Evolutionary conservation across 345 rosid genomes (phyloP).

Genomic region (Bruguiera sexangula): DNA sequence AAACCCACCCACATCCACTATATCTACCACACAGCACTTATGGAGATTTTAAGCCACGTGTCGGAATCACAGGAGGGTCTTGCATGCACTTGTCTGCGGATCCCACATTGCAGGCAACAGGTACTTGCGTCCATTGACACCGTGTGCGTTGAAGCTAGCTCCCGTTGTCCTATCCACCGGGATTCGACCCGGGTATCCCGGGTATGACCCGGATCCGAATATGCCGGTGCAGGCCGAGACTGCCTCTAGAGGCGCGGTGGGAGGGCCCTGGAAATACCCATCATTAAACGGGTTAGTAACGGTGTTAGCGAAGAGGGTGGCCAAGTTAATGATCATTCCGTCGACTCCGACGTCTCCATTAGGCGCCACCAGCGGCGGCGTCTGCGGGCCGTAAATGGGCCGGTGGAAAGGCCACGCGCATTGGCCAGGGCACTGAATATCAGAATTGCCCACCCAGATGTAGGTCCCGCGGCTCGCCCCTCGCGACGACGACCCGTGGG

Average conservation of each 20-base stretch:
- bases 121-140: constrained; percentile 64
- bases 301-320: constrained; percentile 73
- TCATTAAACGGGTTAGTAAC: constrained; percentile 70
- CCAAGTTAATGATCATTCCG: constrained; percentile 85
- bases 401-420: constrained; percentile 99
- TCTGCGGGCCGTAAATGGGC: constrained; percentile 84
- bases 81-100: constrained; percentile 61
- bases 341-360: constrained; percentile 91
- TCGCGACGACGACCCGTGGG: constrained; percentile 46
- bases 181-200: constrained; percentile 71
- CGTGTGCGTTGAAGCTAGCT: constrained; percentile 75
- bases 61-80: constrained; percentile 9
- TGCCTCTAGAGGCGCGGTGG: constrained; percentile 69
- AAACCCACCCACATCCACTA: too few relatives aligned
- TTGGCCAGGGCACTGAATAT: constrained; percentile 76
- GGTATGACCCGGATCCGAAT: constrained; percentile 82
- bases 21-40: not conserved
- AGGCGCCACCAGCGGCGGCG: constrained; percentile 76
- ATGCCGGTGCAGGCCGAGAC: constrained; percentile 72
- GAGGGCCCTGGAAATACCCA: constrained; percentile 72
- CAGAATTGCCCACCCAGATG: constrained; percentile 91
- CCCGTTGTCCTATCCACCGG: constrained; percentile 62
- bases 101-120: constrained; percentile 93
- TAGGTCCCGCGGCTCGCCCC: constrained; percentile 42
- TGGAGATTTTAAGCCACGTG: not conserved